These are phyloP conservation scores for Hypocrella siamensis DNA, from an alignment of 2,329 filamentous ascomycete species.

Conservation along the genomic window DNA sequence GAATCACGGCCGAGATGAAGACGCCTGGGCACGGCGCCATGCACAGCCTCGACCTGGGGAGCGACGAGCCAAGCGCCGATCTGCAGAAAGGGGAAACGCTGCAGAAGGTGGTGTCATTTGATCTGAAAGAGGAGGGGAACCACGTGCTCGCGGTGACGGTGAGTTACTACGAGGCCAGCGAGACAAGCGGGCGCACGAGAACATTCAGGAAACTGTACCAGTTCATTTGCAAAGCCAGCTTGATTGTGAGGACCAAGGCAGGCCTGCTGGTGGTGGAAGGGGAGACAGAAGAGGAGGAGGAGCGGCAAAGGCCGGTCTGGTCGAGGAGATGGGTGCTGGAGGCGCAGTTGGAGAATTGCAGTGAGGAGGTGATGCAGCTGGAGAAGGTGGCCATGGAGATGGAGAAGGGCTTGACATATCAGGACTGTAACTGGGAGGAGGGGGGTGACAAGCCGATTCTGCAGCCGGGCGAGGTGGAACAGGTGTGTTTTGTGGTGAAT, in stretches of 20 bases:
- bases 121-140: slow-evolving; percentile 85
- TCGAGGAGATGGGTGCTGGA: slow-evolving; percentile 58
- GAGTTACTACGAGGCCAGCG: slow-evolving; percentile 78
- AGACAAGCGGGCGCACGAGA: slow-evolving; percentile 53
- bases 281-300: not conserved
- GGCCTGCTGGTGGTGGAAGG: slow-evolving; percentile 35
- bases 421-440: slow-evolving; percentile 41
- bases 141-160: slow-evolving; percentile 90
- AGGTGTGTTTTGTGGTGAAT: slow-evolving; percentile 48
- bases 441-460: slow-evolving; percentile 34
- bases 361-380: slow-evolving; percentile 66
- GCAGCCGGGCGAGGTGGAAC: slow-evolving; percentile 47
- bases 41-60: slow-evolving; percentile 45
- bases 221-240: slow-evolving; percentile 79
- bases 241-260: slow-evolving; percentile 84
- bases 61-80: slow-evolving; percentile 18
- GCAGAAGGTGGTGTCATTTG: slow-evolving; percentile 70
- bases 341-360: slow-evolving; percentile 89
- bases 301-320: slow-evolving; percentile 5
- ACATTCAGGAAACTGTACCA: slow-evolving; percentile 95
- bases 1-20: slow-evolving; percentile 88
- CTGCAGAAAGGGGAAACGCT: slow-evolving; percentile 50
- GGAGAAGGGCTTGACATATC: slow-evolving; percentile 31
- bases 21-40: slow-evolving; percentile 49
- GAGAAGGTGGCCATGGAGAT: slow-evolving; percentile 46